Evolutionary conservation across 768 basidiomycete species (phyloP), one percentile per base, ranked within the genome.

Genomic region (Pholiota conissans): DNA sequence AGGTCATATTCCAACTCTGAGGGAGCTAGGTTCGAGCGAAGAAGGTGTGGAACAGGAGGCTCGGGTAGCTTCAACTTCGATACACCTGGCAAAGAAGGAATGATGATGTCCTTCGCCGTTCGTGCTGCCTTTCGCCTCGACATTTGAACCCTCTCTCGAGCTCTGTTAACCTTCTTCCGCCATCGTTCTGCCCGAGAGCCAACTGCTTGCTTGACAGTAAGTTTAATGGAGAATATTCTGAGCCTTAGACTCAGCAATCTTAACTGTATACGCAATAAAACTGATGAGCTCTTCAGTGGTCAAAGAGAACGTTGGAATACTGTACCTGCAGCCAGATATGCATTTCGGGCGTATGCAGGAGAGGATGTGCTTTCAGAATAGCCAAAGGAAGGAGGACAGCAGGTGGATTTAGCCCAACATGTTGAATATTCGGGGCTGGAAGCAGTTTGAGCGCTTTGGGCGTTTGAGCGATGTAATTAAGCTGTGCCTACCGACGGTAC

Each of bases 1-100:
- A 61, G 55, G 14, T 32, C 39, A 16, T 32, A 49, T 47, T 70
- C 67, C 2, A 16, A n/a, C 2, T 66, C 60, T 9, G 58, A 59
- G 10, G 67, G 62, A 14, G 62, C 58, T n/a, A 30, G 30, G 50
- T 70, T 68, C 13, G 60, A 64, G n/a, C 34, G 26, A 14, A 67
- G 52, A 13, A 68, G 61, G 30, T 65, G 59, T 11, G 66, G 62
- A 22, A 57, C 61, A n/a, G 67, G 68, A 24, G 67, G 28, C 13
- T 48, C 39, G 5, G 63, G 62, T 26, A 63, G 59, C 46, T 58
- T 57, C 13, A 65, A 49, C 55, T 61, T 65, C 11, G 63, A 64
- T 4, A 63, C 60, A n/a, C 60, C 63, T 32, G 63, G 62, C 13
- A 63, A 34, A 16, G 63, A 60, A 10, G 59, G 57, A 29, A 63